Percentiles rank a stretch among this genome's conserved stretches.
Conservation (phyloP, 2,329 filamentous ascomycete genomes). For the Mycosphaerella sp. region DNA sequence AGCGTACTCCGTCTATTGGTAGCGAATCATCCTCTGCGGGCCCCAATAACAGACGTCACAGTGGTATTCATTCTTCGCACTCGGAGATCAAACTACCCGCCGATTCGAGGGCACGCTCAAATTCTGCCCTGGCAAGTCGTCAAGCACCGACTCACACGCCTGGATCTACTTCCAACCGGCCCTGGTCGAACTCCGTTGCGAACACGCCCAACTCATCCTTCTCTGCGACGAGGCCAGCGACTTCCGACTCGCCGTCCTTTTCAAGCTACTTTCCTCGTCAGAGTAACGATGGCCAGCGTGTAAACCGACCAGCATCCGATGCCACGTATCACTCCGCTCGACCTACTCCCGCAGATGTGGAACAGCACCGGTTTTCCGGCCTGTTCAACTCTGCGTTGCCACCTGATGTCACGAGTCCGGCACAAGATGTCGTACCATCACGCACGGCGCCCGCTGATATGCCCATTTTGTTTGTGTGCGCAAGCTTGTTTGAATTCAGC, state of each 20-base stretch:
- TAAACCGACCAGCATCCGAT: conserved; percentile 27
- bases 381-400: conserved; percentile 33
- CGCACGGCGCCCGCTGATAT: conserved; percentile 22
- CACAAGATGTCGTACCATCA: conserved; percentile 9
- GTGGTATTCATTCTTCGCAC: conserved; percentile 53
- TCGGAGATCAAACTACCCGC: conserved; percentile 13
- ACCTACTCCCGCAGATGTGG: conserved; percentile 19
- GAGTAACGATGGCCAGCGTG: conserved; percentile 24
- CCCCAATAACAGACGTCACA: conserved; percentile 47
- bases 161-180: conserved; percentile 31
- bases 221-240: conserved; percentile 32
- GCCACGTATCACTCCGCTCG: conserved; percentile 30
- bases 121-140: conserved; percentile 50
- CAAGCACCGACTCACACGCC: conserved; percentile 34
- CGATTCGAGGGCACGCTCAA: conserved; percentile 45
- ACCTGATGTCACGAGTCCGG: conserved; percentile 17
- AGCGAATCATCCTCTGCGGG: conserved; percentile 29
- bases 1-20: conserved; percentile 35
- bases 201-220: conserved; percentile 46
- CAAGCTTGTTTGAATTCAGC: conserved; percentile 93
- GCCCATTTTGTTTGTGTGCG: conserved; percentile 76
- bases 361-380: conserved; percentile 26
- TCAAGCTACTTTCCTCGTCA: conserved; percentile 20
- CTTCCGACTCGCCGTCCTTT: conserved; percentile 27
- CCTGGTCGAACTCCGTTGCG: conserved; percentile 30